A percentile compares a stretch with the other conserved stretches of the same genome.
These are phyloP conservation scores for Solanum hybrid DNA, from an alignment of 305 asterid genomes.

Conservation along the genomic window DNA sequence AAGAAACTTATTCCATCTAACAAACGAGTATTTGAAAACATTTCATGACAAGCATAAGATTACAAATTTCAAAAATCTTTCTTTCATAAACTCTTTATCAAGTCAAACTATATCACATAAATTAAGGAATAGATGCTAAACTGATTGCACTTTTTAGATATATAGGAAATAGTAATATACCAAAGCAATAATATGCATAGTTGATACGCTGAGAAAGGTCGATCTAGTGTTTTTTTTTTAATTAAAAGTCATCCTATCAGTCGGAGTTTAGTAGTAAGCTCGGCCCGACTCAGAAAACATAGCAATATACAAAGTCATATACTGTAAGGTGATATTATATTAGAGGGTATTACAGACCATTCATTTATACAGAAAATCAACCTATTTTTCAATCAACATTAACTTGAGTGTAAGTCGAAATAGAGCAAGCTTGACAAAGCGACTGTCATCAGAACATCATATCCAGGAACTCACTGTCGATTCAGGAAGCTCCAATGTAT, in stretches of 20 bases:
- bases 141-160: not conserved
- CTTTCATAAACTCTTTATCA: not conserved
- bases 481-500: not conserved
- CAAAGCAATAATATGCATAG: not conserved
- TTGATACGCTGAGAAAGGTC: not conserved
- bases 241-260: not conserved
- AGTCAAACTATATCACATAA: not conserved
- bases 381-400: not conserved
- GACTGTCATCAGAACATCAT: not conserved
- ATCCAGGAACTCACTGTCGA: constrained; percentile 1
- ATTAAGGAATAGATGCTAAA: not conserved
- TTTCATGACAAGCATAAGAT: not conserved
- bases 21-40: not conserved
- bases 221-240: not conserved
- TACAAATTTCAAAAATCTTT: not conserved
- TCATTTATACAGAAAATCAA: not conserved
- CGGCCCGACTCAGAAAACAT: not conserved
- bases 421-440: not conserved
- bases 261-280: not conserved
- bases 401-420: not conserved
- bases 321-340: not conserved
- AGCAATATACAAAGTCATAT: not conserved
- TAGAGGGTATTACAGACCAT: constrained; percentile 2
- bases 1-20: not conserved
- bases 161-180: not conserved